Evolutionary conservation across 768 basidiomycete genomes (phyloP).

Genomic region (Suillus occidentalis): DNA sequence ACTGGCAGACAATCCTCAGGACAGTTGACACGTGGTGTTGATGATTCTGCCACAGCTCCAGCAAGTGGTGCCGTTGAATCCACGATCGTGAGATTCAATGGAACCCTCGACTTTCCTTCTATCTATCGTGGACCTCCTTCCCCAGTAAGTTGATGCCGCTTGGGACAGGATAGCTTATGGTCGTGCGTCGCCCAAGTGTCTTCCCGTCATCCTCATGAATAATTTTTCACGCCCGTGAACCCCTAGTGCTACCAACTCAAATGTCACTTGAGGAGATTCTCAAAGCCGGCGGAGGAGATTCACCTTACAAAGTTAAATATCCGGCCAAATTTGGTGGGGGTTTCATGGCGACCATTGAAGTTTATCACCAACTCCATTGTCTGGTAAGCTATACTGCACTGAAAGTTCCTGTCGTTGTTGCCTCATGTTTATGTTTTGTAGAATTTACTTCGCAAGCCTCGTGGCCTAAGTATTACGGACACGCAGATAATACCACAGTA

Average conservation of each 20-base stretch:
- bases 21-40: not conserved
- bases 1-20: not conserved
- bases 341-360: slow-evolving; percentile 12
- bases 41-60: not conserved
- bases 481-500: not conserved
- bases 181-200: not conserved
- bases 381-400: slow-evolving; percentile 1
- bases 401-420: not conserved
- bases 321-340: slow-evolving; percentile 12
- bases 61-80: slow-evolving; percentile 13
- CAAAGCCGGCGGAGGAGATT: slow-evolving; percentile 7
- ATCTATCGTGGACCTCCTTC: slow-evolving; percentile 3
- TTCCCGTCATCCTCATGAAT: not conserved
- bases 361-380: slow-evolving; percentile 13
- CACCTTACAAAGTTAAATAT: slow-evolving; percentile 9
- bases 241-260: slow-evolving; percentile 7
- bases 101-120: slow-evolving; percentile 6
- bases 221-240: not conserved
- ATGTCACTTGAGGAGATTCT: slow-evolving; percentile 8
- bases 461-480: slow-evolving; percentile 7
- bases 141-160: slow-evolving; percentile 5
- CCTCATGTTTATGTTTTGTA: not conserved
- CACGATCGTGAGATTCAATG: slow-evolving; percentile 6
- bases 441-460: slow-evolving; percentile 14
- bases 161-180: slow-evolving; percentile 4